These are phyloP conservation scores for Ophiostoma sp. DNA, from an alignment of 2,329 filamentous ascomycete species.

Conservation along the genomic window DNA sequence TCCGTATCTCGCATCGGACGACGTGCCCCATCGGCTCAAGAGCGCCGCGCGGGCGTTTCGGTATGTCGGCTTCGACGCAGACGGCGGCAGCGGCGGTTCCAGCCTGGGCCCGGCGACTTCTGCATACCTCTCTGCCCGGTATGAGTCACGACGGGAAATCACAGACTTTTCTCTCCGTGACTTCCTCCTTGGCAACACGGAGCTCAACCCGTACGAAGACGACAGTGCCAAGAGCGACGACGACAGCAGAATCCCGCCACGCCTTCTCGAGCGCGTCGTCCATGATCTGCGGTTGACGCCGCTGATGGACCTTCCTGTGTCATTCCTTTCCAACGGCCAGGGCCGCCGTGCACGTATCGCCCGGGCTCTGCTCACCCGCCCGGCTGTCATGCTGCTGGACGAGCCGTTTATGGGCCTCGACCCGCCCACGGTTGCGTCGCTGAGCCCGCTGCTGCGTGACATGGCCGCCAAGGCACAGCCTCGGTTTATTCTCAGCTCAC, in stretches of 20 bases:
- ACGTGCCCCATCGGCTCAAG: conserved; percentile 51
- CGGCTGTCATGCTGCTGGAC: conserved; percentile 79
- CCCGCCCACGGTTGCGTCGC: conserved; percentile 66
- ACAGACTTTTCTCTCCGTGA: conserved; percentile 81
- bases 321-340: conserved; percentile 91
- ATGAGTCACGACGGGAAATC: conserved; percentile 79
- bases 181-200: conserved; percentile 75
- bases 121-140: conserved; percentile 81
- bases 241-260: conserved; percentile 43
- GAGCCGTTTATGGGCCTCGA: conserved; percentile 97
- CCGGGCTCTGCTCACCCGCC: conserved; percentile 70
- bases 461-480: conserved; percentile 63
- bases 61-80: conserved; percentile 85
- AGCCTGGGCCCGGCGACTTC: conserved; percentile 52
- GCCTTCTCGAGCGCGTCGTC: conserved; percentile 56
- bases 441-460: conserved; percentile 65
- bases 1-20: conserved; percentile 65
- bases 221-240: conserved; percentile 31
- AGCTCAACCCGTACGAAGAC: conserved; percentile 66
- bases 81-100: conserved; percentile 37
- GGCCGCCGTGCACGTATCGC: conserved; percentile 82
- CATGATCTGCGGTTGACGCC: conserved; percentile 61
- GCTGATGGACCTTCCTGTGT: conserved; percentile 73
- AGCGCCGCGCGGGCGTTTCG: conserved; percentile 65
- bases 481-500: conserved; percentile 67